Evolutionary conservation across 768 basidiomycete species (phyloP), one percentile per base, ranked within the genome.

Genomic region (Pholiota conissans): DNA sequence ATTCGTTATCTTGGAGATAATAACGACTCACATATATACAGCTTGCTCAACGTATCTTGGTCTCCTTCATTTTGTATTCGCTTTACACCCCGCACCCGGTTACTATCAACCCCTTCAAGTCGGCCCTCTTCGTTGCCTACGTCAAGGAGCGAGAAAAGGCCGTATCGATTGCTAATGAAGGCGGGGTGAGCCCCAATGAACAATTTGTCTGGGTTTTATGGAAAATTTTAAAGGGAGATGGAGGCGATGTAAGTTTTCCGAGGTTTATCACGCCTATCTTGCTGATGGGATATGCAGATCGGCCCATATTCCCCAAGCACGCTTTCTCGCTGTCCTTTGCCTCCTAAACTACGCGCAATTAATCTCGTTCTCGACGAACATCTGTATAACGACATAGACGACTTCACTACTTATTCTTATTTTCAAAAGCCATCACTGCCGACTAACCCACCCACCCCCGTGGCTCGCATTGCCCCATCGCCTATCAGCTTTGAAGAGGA

Each of bases 171-270:
- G 74, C 85, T n/a, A 75, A 76, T 30, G 69, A 74, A 16, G 76
- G 77, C n/a, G 77, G 74, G 18, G 78, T 81, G 26, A 77, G 78
- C 57, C 78, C 83, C 50, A 90, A 84, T 68, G 90, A 91, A 66
- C 90, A 90, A 65, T 74, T 92, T 49, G 87, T 91, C 35, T 92
- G 90, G 89, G 90, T 92, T 42, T 76, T 92, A 58, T 92, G 90
- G 90, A 92, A 92, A 73, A 89, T 92, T 56, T 74, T 92, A 54
- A 89, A 84, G 69, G 91, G 90, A 52, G 89, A 91, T 67, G 90
- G 90, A 18, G 85, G 84, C 58, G 90, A 92, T 77, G 90, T 91
- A 61, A 63, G 85, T 78, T 32, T 49, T n/a, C 22, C 54, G 46
- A 11, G 14, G 48, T 24, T 27, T 56, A 24, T 27, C 34, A 39